Evolutionary conservation across 23 red algal genomes (phyloP).

Genomic region (Porphyridium purpureum): DNA sequence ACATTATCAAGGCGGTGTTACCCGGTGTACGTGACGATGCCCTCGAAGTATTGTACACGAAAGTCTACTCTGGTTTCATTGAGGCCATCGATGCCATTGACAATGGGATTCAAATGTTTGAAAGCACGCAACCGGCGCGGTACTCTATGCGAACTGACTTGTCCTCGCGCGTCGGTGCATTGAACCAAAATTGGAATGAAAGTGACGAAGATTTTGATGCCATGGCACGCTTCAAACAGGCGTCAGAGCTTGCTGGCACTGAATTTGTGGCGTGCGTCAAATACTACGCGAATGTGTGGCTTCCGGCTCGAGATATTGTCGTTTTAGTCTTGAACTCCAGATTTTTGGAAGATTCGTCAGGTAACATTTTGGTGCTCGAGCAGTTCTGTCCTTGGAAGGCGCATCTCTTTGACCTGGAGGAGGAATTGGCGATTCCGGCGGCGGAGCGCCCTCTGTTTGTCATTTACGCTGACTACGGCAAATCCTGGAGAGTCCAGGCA

Average conservation of each 20-base stretch:
- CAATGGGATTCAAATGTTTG: conserved; percentile 70
- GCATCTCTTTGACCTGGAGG: conserved; percentile 73
- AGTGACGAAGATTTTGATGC: conserved; percentile 31
- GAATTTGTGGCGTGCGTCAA: conserved; percentile 70
- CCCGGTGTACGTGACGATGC: conserved; percentile 8
- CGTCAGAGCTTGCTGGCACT: conserved; percentile 44
- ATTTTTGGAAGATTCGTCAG: conserved; percentile 9
- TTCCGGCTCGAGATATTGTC: conserved; percentile 71
- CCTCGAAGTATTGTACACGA: conserved; percentile 27
- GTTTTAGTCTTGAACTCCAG: conserved; percentile 20
- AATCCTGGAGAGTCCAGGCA: conserved; percentile 78
- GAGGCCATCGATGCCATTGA: conserved; percentile 91
- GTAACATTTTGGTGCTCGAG: conserved; percentile 45
- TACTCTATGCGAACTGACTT: conserved; percentile 52
- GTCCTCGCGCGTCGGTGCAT: conserved; percentile 39
- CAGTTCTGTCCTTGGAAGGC: conserved; percentile 91
- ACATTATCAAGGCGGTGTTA: conserved; percentile 25
- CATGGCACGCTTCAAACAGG: conserved; percentile 45
- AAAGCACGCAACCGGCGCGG: conserved; percentile 31
- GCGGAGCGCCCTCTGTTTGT: conserved; percentile 29
- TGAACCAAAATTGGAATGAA: conserved; percentile 85
- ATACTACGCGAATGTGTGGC: conserved; percentile 35
- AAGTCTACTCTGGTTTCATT: conserved; percentile 77
- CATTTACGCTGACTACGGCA: conserved; percentile 52
- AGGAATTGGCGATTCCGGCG: conserved; percentile 1